A percentile compares a stretch with the other conserved stretches of the same genome.
phyloP scores from a whole-genome alignment of 2,329 filamentous ascomycete species.

The Penicillium fuscoglaucum region DNA sequence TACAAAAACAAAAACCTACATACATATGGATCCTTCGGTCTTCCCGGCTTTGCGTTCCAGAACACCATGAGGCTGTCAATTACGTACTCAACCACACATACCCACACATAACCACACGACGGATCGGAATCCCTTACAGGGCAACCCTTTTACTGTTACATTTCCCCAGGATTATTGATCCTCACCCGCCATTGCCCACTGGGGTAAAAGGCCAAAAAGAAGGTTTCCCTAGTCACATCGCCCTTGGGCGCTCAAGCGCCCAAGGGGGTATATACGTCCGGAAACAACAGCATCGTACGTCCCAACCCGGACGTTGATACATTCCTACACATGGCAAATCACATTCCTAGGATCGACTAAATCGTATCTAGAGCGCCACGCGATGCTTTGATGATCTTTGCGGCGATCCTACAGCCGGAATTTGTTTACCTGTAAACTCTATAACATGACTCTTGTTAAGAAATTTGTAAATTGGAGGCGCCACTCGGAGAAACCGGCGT shows the following conservation, averaged over 20 bases:
- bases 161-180: not conserved
- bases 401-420: not conserved
- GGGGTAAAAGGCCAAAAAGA: constrained; percentile 13
- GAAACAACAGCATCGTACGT: constrained; percentile 14
- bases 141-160: not conserved
- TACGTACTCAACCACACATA: not conserved
- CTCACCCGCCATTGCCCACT: constrained; percentile 1
- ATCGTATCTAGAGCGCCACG: constrained; percentile 22
- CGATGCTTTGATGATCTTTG: constrained; percentile 17
- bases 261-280: constrained; percentile 17
- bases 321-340: constrained; percentile 18
- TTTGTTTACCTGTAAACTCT: not conserved
- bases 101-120: not conserved
- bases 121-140: constrained; percentile 4
- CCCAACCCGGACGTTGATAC: constrained; percentile 7
- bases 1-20: too few relatives aligned
- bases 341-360: constrained; percentile 15
- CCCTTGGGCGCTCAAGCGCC: not conserved
- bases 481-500: constrained; percentile 5
- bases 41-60: constrained; percentile 14
- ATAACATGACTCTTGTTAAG: not conserved
- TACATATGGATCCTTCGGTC: not conserved
- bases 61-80: constrained; percentile 12
- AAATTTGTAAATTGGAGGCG: not conserved
- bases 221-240: constrained; percentile 17